phyloP scores from a whole-genome alignment of 345 rosid species.

The Microcos paniculata region DNA sequence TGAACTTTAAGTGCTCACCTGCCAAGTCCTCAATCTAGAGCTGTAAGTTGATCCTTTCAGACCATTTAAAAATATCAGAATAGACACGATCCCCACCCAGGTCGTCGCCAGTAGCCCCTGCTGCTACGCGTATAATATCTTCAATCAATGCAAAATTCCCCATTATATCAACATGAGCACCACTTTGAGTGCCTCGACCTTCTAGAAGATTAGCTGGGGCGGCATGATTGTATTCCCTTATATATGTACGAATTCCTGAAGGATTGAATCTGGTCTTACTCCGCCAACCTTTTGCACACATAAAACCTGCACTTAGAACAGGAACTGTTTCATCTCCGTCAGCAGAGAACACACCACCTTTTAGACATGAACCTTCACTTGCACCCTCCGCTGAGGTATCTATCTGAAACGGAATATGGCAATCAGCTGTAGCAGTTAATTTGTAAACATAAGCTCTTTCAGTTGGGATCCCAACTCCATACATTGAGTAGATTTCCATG shows the following conservation, averaged over 20 bases:
- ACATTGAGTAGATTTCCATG: slow-evolving; percentile 71
- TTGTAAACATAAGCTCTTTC: slow-evolving; percentile 76
- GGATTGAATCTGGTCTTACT: slow-evolving; percentile 78
- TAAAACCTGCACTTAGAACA: slow-evolving; percentile 65
- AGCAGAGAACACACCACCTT: slow-evolving; percentile 58
- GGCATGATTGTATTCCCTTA: slow-evolving; percentile 62
- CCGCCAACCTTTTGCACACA: slow-evolving; percentile 78
- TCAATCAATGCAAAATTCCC: slow-evolving; percentile 77
- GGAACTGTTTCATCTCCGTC: slow-evolving; percentile 80
- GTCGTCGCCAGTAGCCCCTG: slow-evolving; percentile 60
- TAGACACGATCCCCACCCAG: slow-evolving; percentile 60
- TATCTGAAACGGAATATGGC: slow-evolving; percentile 70
- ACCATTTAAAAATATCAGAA: slow-evolving; percentile 61
- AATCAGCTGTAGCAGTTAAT: slow-evolving; percentile 43
- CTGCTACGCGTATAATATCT: slow-evolving; percentile 62
- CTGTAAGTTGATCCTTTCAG: slow-evolving; percentile 50
- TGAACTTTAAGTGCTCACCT: slow-evolving; percentile 21
- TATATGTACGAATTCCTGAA: slow-evolving; percentile 48
- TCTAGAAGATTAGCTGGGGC: slow-evolving; percentile 71
- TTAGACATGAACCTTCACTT: slow-evolving; percentile 47
- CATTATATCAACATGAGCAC: slow-evolving; percentile 76
- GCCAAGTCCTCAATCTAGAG: slow-evolving; percentile 35
- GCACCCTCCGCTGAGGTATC: slow-evolving; percentile 54
- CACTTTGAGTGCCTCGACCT: slow-evolving; percentile 77
- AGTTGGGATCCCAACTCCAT: slow-evolving; percentile 71